Base-by-base conservation (phyloP, 345 rosid species). In the Syzygium grande region DNA sequence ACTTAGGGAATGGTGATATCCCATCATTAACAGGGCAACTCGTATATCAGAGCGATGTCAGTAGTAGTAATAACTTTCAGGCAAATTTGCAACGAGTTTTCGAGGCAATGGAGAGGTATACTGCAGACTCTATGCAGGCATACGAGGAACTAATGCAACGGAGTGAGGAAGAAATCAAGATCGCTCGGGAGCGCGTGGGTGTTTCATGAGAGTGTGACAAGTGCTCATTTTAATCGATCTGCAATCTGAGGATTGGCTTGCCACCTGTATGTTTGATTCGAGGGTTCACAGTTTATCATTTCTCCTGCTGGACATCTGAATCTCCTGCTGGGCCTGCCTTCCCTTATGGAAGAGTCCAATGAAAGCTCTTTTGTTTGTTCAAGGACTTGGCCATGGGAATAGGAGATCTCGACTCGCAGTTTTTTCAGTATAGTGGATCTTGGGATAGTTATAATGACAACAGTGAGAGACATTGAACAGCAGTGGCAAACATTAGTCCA, bases 81-180 rank as follows among this genome's bases (percentile, higher is more conserved):
- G 95, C 94, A 30, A 93, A 95, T 85, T 90, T 98, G 88, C 97
- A 90, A 86, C 87, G 91, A 61, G 94, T 96, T 85, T 97, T 97
- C 53, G 98, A 95, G 91, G 98, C 99, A 54, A 93, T 98, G 99
- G 99, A 97, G 92, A 95, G 91, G 89, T 98, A 97, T 91, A 89
- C 91, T 55, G 94, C 91, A 11, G 95, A 95, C 54, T 96, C 96
- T 12, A 11, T 91, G 91, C 93, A 92, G 88, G 96, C 92, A 84
- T 98, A 96, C 12, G 98, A 93, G 89, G 99, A 95, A 90, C 98
- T 98, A 52, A 89, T 95, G 92, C 91, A 88, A 80, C 99, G 99
- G 19, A 89, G 91, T 38, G 94, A 95, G 89, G 98, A 97, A 92
- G 95, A 94, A 91, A 92, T 19, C 80, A 68, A 68, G 84, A 86